A percentile compares a stretch with the other conserved stretches of the same genome.
These are phyloP conservation scores for Lathyrus aphaca DNA, from an alignment of 306 rosid genomes.

Conservation along the genomic window DNA sequence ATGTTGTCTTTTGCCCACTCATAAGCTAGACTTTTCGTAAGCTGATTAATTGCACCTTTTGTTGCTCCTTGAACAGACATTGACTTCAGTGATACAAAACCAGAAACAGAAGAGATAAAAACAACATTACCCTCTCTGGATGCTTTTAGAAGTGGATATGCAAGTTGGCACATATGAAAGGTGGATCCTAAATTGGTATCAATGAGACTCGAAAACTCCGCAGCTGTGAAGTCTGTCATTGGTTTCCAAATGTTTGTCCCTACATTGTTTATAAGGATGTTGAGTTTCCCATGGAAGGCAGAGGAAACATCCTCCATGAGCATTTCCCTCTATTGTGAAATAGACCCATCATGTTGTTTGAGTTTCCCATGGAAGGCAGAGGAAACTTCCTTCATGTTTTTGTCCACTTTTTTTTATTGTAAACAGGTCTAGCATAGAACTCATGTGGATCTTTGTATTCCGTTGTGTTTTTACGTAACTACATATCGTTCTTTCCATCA, in stretches of 20 bases:
- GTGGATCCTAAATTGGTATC: slow-evolving; percentile 75
- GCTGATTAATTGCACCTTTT: slow-evolving; percentile 83
- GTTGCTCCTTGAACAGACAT: slow-evolving; percentile 84
- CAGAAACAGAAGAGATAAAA: slow-evolving; percentile 72
- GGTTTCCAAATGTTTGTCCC: slow-evolving; percentile 82
- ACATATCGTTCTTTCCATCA: no score
- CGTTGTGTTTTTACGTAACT: no score
- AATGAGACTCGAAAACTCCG: slow-evolving; percentile 65
- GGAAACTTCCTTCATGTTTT: no score
- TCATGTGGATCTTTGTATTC: no score
- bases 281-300: slow-evolving; percentile 69
- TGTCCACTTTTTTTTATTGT: no score
- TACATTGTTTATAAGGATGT: slow-evolving; percentile 70
- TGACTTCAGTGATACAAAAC: slow-evolving; percentile 72
- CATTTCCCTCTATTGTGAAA: slow-evolving; percentile 56
- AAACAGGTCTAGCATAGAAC: no score
- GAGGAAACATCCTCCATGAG: slow-evolving; percentile 62
- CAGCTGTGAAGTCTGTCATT: slow-evolving; percentile 57
- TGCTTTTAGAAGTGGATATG: slow-evolving; percentile 69
- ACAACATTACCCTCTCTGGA: slow-evolving; percentile 65
- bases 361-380: no score
- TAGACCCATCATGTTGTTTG: slow-evolving; percentile 67
- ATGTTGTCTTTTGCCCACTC: slow-evolving; percentile 85
- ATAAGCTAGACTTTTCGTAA: slow-evolving; percentile 71
- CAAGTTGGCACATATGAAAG: slow-evolving; percentile 72